Evolutionary conservation across 306 rosid genomes (phyloP).

Genomic region (Pyrus pyrifolia): DNA sequence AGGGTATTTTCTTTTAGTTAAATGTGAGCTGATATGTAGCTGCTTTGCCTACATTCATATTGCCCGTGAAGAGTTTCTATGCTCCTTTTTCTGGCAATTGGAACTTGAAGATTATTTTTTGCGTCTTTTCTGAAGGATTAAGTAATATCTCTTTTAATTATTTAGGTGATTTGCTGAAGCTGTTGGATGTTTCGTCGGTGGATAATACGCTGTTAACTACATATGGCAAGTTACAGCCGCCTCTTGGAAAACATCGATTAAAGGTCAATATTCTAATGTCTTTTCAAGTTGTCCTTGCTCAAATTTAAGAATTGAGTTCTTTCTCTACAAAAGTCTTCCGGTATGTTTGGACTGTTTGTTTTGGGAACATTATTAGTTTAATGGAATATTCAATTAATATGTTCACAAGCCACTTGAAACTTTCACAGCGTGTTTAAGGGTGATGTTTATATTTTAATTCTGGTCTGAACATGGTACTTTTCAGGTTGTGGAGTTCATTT

Average conservation of each 20-base stretch:
- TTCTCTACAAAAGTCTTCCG: not conserved
- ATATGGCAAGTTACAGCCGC: conserved; percentile 91
- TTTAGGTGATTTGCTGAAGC: conserved; percentile 88
- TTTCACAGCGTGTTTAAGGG: not conserved
- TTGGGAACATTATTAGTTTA: not conserved
- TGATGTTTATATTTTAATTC: conserved; percentile 4
- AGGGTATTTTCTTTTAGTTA: not conserved
- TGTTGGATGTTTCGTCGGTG: conserved; percentile 64
- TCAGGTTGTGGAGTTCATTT: conserved; percentile 90
- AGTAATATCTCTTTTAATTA: conserved; percentile 10
- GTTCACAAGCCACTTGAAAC: not conserved
- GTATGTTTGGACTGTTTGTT: not conserved
- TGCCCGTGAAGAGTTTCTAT: not conserved
- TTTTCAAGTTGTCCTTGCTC: not conserved
- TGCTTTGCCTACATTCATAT: not conserved
- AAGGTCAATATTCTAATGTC: conserved; percentile 45
- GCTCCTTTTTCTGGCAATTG: not conserved
- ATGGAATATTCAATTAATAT: not conserved
- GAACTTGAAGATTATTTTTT: not conserved
- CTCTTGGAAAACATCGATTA: conserved; percentile 94
- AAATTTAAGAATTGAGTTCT: not conserved
- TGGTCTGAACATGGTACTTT: conserved; percentile 17
- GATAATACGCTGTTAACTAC: conserved; percentile 71
- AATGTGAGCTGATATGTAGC: not conserved
- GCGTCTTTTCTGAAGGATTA: not conserved